phyloP scores from a whole-genome alignment of 2,329 filamentous ascomycete species.

The Cladosporium velox region DNA sequence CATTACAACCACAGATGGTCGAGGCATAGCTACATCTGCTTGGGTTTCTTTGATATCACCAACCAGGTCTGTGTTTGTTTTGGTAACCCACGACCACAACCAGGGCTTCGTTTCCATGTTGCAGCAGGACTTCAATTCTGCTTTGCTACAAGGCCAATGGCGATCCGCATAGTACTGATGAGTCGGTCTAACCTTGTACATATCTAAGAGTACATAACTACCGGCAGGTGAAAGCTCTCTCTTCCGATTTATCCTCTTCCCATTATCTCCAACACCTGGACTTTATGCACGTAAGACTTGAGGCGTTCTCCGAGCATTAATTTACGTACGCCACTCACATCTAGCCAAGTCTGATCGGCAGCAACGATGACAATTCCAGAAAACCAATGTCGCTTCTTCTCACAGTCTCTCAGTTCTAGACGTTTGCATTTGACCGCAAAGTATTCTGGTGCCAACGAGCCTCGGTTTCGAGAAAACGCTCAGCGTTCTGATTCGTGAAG shows the following conservation, averaged over 20 bases:
- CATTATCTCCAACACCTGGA: background rate
- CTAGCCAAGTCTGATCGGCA: background rate
- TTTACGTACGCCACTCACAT: background rate
- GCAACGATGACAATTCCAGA: background rate
- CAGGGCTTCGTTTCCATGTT: background rate
- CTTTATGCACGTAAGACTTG: background rate
- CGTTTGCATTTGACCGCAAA: background rate
- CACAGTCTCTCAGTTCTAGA: background rate
- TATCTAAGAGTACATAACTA: background rate
- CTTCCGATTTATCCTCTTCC: background rate
- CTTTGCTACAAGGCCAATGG: background rate
- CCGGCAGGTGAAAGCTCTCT: background rate
- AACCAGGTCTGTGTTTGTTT: background rate
- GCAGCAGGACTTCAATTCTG: background rate
- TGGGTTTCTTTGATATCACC: background rate
- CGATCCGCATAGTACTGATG: background rate
- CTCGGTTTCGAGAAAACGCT: background rate
- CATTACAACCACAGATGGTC: background rate
- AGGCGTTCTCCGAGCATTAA: background rate
- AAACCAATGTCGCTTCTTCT: background rate
- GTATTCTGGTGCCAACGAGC: background rate
- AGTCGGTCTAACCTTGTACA: background rate
- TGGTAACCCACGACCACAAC: background rate
- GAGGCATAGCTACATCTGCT: background rate
- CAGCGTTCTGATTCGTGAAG: background rate